Evolutionary conservation across 306 rosid genomes (phyloP), one percentile per base, ranked within the genome.

Genomic region (Echinosophora koreensis): DNA sequence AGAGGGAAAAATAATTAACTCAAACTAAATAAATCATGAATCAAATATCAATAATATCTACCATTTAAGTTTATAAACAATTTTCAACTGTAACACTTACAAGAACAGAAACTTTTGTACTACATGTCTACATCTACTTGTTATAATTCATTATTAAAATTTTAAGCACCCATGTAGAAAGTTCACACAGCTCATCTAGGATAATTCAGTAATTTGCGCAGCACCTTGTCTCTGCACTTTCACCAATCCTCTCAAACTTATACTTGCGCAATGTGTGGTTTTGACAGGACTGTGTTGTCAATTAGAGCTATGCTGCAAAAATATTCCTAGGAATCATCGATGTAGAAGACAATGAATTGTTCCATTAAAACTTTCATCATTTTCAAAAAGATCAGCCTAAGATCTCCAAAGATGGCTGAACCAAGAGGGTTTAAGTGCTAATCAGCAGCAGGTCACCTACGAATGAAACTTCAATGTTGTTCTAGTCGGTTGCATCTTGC

Each of bases 401-500:
- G 71, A 81, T 72, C 66, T 66, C 38, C 58, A 56, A 47, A 49
- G 77, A 34, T 69, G 72, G 76, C 27, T n/a, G 73, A 77, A n/a
- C 44, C 22, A 47, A 60, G 69, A 54, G 18, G 41, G 38, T 60
- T 46, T 34, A 18, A 75, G 69, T 71, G 79, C 54, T 67, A 62
- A 73, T 17, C 30, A 41, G 69, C 30, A 44, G 49, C 44, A 41
- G 52, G 65, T 78, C n/a, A 38, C 57, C 38, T 47, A 8, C 66
- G 10, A 35, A 57, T 55, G 77, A 71, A 76, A 41, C 17, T 76
- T 27, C 50, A 55, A 77, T 68, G 70, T 49, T 39, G 28, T 46
- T 66, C 55, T 34, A 41, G 47, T 37, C 27, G 16, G 46, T 34
- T 27, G 73, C 73, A n/a, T 39, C 61, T 44, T 17, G 6, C 50